A percentile compares a stretch with the other conserved stretches of the same genome.
Conservation (phyloP, 371 early-diverging fungal species). For the Mucor irregularis region DNA sequence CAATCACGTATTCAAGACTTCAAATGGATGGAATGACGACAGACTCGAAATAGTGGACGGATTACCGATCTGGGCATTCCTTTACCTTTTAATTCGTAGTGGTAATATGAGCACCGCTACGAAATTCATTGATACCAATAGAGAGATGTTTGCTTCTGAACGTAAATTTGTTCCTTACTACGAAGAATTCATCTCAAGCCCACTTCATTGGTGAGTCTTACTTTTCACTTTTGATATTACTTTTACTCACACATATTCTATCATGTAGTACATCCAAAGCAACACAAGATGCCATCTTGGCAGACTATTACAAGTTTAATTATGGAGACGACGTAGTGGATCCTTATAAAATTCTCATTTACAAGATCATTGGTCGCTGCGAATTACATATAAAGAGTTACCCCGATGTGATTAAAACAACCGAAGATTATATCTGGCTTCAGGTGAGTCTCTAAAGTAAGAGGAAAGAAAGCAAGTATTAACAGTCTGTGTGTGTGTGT, state of each 20-base stretch:
- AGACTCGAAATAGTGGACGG: conserved; percentile 52
- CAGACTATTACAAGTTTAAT: conserved; percentile 31
- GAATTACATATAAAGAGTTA: conserved; percentile 64
- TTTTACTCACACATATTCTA: too few species aligned
- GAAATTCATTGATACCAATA: conserved; percentile 60
- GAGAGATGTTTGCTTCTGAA: conserved; percentile 57
- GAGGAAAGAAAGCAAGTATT: background rate
- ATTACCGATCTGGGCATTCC: conserved; percentile 82
- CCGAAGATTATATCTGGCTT: conserved; percentile 86
- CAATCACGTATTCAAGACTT: conserved; percentile 10
- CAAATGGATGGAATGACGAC: conserved; percentile 16
- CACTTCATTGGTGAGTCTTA: conserved; percentile 25
- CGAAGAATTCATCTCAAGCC: conserved; percentile 61
- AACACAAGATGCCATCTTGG: conserved; percentile 17
- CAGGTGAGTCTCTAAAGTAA: conserved; percentile 25
- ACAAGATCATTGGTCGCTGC: conserved; percentile 84
- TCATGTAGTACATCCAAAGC: conserved; percentile 16
- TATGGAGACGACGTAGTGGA: conserved; percentile 57
- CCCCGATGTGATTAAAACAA: conserved; percentile 62
- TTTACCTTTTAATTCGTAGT: conserved; percentile 76
- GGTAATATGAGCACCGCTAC: conserved; percentile 70
- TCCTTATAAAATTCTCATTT: conserved; percentile 82
- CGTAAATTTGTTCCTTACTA: conserved; percentile 68
- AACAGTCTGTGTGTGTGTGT: conserved; percentile 60
- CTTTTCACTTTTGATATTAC: background rate